Conservation (phyloP, 495 filamentous ascomycete genomes). For the Peziza echinospora region DNA sequence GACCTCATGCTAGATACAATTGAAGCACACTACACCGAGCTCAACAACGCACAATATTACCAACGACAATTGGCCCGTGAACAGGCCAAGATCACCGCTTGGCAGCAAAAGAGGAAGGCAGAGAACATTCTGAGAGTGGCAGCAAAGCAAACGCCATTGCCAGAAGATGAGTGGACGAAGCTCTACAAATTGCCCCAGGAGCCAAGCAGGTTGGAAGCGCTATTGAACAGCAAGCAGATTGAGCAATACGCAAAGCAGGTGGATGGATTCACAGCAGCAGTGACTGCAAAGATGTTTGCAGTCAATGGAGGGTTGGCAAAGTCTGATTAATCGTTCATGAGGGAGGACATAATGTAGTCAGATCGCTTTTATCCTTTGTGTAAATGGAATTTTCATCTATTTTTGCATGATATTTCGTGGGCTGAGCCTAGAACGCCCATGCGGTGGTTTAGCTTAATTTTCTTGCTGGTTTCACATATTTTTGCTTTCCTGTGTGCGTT, state of each 20-base stretch:
- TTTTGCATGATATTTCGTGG: too few species aligned
- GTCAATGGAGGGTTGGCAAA: slow-evolving; percentile 42
- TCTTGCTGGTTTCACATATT: too few species aligned
- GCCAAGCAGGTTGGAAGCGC: slow-evolving; percentile 71
- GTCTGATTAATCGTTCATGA: too few species aligned
- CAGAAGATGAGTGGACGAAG: slow-evolving; percentile 95
- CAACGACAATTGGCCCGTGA: slow-evolving; percentile 85
- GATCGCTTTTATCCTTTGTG: too few species aligned
- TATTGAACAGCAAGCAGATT: slow-evolving; percentile 84
- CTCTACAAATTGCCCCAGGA: slow-evolving; percentile 93
- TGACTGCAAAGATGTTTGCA: slow-evolving; percentile 95
- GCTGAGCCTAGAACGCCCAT: too few species aligned
- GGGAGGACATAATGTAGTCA: too few species aligned
- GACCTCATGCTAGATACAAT: slow-evolving; percentile 90
- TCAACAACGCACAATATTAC: slow-evolving; percentile 98
- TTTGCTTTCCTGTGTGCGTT: too few species aligned
- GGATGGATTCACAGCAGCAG: slow-evolving; percentile 80
- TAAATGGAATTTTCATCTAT: too few species aligned
- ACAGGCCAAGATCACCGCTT: slow-evolving; percentile 85
- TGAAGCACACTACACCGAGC: slow-evolving; percentile 90
- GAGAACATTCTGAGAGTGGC: slow-evolving; percentile 70
- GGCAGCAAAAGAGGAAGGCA: slow-evolving; percentile 86
- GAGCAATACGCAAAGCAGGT: slow-evolving; percentile 96
- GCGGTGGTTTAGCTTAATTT: too few species aligned
- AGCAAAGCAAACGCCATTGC: slow-evolving; percentile 70